These are phyloP conservation scores for Anisodus tanguticus DNA, from an alignment of 257 asterid genomes.

Conservation along the genomic window DNA sequence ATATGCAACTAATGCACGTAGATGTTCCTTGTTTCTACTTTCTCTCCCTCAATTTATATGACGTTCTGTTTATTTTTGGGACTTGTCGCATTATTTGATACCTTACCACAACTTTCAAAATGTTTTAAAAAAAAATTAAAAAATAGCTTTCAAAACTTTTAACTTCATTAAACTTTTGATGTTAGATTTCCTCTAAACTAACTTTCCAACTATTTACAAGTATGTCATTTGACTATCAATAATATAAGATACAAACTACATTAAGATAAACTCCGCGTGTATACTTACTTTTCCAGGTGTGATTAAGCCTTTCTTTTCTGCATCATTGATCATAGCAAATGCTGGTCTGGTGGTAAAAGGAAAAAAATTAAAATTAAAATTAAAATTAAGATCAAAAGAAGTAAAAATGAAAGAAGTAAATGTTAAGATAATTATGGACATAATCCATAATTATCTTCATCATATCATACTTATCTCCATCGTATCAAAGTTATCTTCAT, in stretches of 20 bases:
- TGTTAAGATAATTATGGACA: too few species aligned
- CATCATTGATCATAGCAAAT: slow-evolving; percentile 60
- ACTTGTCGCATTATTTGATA: background rate
- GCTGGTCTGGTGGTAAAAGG: slow-evolving; percentile 44
- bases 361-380: background rate
- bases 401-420: background rate
- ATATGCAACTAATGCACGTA: too few species aligned
- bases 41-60: too few species aligned
- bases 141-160: too few species aligned
- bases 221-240: too few species aligned
- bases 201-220: background rate
- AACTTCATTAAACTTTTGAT: background rate
- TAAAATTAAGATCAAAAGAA: background rate
- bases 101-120: background rate
- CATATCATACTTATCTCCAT: too few species aligned
- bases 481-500: too few species aligned
- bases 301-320: slow-evolving; percentile 57
- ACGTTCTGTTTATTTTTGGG: background rate
- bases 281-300: slow-evolving; percentile 54
- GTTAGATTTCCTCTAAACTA: background rate
- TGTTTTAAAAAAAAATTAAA: too few species aligned
- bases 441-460: too few species aligned
- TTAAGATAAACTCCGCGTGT: background rate
- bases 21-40: too few species aligned
- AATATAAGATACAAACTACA: background rate